Evolutionary conservation across 176 grass and related monocot genomes (phyloP), one percentile per base, ranked within the genome.

Genomic region (Zoysia pacifica): DNA sequence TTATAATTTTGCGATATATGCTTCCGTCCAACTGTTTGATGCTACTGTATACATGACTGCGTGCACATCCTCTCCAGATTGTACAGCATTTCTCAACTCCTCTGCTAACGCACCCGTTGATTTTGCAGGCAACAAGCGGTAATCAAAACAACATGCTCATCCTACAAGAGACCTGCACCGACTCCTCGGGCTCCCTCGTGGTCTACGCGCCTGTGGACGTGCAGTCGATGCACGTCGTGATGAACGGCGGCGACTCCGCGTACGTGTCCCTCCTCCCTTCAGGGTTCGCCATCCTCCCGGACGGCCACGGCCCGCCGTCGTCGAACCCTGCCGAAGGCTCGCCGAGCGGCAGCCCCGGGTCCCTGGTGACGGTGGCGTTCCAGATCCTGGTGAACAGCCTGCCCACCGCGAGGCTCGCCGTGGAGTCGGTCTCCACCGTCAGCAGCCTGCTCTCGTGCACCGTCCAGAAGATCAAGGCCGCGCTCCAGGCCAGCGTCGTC

Each of bases 381-480:
- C 91, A 94, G 73, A 94, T 94, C 50, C 80, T 94, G 3, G 91
- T 94, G 15, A 91, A 89, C 77, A 89, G 62, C 73, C 80, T 91
- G 71, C 91, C 91, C n/a, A 88, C 86, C 0, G 85, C 85, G 1
- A 93, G 90, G 88, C 91, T 93, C 36, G 86, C 88, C 6, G 76
- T 86, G 20, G 91, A 94, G 63, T 89, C 91, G 1, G 86, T 91
- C 55, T 83, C 86, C 62, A 94, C 91, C 18, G 89, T 91, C 55
- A 91, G 82, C 86, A 84, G 74, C 73, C 77, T 94, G 11, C 86
- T 94, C 73, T 88, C 86, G 9, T 88, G 88, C 89, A 94, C 92
- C 73, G 83, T 94, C 69, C 89, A 94, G 74, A 91, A 91, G 86
- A 94, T 94, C 64, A 94, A 89, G 81, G 83, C 92, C 0, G 89